Conservation (phyloP, 371 early-diverging fungal species). For the Phascolomyces articulosus region DNA sequence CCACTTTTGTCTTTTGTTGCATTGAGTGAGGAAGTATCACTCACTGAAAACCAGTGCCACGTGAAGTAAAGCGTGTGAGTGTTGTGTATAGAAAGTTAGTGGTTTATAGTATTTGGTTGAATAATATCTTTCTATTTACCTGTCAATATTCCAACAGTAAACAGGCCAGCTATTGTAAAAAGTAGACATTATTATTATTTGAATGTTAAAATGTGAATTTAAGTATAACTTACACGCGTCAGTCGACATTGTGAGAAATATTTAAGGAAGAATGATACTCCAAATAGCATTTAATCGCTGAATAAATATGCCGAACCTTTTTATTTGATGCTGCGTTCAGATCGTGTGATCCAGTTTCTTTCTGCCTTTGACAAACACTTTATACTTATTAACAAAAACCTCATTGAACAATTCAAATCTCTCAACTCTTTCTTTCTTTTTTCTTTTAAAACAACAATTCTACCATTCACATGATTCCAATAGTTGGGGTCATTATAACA, state of each 20-base stretch:
- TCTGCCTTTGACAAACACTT: not conserved
- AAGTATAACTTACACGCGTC: not conserved
- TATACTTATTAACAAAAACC: no score
- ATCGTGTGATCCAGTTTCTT: not conserved
- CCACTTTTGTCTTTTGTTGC: slow-evolving; percentile 65
- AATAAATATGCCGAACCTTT: not conserved
- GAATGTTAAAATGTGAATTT: not conserved
- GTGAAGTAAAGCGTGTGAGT: no score
- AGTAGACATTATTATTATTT: not conserved
- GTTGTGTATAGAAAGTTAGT: no score
- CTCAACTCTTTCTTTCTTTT: no score
- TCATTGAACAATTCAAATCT: no score
- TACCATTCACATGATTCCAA: slow-evolving; percentile 3
- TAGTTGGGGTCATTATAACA: slow-evolving; percentile 3
- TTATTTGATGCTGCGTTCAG: not conserved
- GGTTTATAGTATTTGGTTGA: not conserved
- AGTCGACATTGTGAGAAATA: no score
- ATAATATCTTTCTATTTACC: slow-evolving; percentile 3
- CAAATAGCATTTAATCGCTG: no score
- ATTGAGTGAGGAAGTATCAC: slow-evolving; percentile 64
- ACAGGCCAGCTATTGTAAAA: not conserved
- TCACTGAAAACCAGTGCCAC: slow-evolving; percentile 35
- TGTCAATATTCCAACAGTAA: slow-evolving; percentile 13
- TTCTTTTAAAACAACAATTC: not conserved
- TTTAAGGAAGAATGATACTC: no score